phyloP scores from a whole-genome alignment of 768 basidiomycete genomes.

The Lactarius psammicola region DNA sequence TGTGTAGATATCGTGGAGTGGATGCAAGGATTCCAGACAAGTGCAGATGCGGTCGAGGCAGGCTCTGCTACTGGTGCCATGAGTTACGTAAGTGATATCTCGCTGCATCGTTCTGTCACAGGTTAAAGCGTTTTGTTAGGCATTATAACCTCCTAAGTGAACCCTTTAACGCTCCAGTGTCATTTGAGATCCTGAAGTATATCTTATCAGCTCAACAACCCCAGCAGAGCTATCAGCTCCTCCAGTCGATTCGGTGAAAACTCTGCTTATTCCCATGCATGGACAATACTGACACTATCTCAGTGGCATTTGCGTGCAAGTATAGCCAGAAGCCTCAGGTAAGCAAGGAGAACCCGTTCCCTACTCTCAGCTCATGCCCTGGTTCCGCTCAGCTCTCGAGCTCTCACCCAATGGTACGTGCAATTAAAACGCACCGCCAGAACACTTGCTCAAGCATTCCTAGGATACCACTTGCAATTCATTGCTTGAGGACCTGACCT shows the following conservation, averaged over 20 bases:
- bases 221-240: conserved; percentile 61
- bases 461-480: conserved; percentile 37
- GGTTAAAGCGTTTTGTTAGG: conserved; percentile 35
- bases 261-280: neutral
- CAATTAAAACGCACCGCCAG: neutral
- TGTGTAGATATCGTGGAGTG: conserved; percentile 75
- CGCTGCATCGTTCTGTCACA: neutral
- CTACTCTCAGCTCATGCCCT: neutral
- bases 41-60: conserved; percentile 74
- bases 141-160: conserved; percentile 63
- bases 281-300: neutral
- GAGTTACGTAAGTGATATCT: conserved; percentile 59
- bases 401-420: conserved; percentile 65
- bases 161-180: conserved; percentile 28
- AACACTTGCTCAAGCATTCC: neutral
- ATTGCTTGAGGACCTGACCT: conserved; percentile 31
- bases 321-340: conserved; percentile 70
- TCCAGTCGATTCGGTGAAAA: conserved; percentile 53
- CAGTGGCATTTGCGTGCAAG: conserved; percentile 52
- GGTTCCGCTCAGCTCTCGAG: conserved; percentile 47
- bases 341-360: neutral
- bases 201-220: conserved; percentile 44
- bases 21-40: conserved; percentile 86
- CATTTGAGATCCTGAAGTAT: neutral
- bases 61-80: conserved; percentile 76